Percentiles rank a stretch among this genome's conserved stretches.
Conservation (phyloP, 192 early-diverging fungal genomes). For the Backusella psychrophila region DNA sequence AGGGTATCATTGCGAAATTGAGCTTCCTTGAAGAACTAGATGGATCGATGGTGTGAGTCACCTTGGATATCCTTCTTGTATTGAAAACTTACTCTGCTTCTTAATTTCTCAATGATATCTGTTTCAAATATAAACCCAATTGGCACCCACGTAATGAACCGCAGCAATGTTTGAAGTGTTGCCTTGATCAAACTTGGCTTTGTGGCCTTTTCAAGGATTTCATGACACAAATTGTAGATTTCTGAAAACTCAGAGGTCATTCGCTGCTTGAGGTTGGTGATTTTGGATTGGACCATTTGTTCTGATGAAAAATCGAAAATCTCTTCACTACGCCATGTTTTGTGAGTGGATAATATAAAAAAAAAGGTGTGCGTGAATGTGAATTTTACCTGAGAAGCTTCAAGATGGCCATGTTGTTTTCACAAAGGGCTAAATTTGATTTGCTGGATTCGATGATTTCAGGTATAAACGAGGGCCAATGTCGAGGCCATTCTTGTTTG, state of each 20-base stretch:
- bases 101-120: constrained; percentile 80
- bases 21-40: constrained; percentile 6
- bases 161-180: constrained; percentile 89
- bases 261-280: constrained; percentile 88
- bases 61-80: too few species aligned
- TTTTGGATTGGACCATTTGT: constrained; percentile 96
- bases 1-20: constrained; percentile 80
- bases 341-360: too few species aligned
- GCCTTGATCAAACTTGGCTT: constrained; percentile 88
- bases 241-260: constrained; percentile 96
- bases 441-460: constrained; percentile 94
- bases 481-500: constrained; percentile 99
- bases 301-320: constrained; percentile 99
- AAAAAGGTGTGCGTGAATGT: too few species aligned
- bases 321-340: constrained; percentile 61
- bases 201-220: constrained; percentile 89
- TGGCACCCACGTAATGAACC: constrained; percentile 98
- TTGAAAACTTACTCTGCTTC: constrained; percentile 59
- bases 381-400: constrained; percentile 83
- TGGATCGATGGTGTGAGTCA: not conserved
- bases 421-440: constrained; percentile 88
- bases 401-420: constrained; percentile 99
- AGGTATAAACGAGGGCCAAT: constrained; percentile 98
- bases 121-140: constrained; percentile 98
- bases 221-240: constrained; percentile 91